A percentile compares a stretch with the other conserved stretches of the same genome.
phyloP scores from a whole-genome alignment of 768 basidiomycete genomes.

The Filobasidium floriforme region DNA sequence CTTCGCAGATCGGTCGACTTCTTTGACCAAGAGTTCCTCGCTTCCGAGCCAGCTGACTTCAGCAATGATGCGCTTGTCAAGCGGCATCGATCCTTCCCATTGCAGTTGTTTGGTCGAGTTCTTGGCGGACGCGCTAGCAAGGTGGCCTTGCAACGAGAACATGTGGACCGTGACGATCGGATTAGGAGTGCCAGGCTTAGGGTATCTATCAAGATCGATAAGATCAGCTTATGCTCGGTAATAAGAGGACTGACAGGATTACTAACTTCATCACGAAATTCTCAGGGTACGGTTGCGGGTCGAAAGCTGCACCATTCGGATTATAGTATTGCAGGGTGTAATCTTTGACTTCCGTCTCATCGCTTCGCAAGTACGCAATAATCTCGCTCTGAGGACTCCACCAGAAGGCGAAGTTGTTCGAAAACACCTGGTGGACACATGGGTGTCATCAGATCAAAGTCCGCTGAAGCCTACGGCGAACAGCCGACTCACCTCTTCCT shows the following conservation, averaged over 20 bases:
- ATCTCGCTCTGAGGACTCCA: conserved; percentile 70
- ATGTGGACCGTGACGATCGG: conserved; percentile 65
- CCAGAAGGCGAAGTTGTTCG: conserved; percentile 69
- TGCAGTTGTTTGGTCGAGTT: conserved; percentile 25
- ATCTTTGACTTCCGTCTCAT: conserved; percentile 80
- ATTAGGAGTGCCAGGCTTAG: conserved; percentile 53
- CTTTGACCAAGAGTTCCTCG: conserved; percentile 67
- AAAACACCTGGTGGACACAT: conserved; percentile 65
- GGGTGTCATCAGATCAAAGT: background rate
- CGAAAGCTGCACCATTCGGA: conserved; percentile 61
- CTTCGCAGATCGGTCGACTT: conserved; percentile 75
- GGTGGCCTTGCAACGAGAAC: conserved; percentile 65
- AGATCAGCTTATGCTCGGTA: background rate
- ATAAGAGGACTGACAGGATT: background rate
- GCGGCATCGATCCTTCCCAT: conserved; percentile 59
- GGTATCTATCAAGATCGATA: conserved; percentile 32
- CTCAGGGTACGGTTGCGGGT: conserved; percentile 65
- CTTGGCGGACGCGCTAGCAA: conserved; percentile 27
- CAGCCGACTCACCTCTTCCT: conserved; percentile 33
- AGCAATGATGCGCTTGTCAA: conserved; percentile 61
- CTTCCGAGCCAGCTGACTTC: conserved; percentile 85
- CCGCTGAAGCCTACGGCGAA: conserved; percentile 18
- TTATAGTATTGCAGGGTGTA: conserved; percentile 89
- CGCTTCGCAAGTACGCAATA: conserved; percentile 75
- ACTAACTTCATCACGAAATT: conserved; percentile 46